phyloP scores from a whole-genome alignment of 495 filamentous ascomycete genomes.

The Aspergillus homomorphus region DNA sequence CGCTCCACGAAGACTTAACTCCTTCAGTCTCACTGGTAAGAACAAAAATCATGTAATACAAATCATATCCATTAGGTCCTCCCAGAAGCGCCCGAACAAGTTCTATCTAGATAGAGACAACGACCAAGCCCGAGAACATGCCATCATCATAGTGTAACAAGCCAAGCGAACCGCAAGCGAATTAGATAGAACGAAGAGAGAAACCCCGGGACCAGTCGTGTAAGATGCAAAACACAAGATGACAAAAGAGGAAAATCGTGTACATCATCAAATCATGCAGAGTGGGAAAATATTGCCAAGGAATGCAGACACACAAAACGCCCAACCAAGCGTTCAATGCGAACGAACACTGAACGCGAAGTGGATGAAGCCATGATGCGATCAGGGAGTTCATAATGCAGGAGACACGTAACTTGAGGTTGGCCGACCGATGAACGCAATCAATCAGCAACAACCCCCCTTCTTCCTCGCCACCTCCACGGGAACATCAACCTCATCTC shows the following conservation, averaged over 20 bases:
- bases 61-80: background rate
- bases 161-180: background rate
- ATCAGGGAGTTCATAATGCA: too few species aligned
- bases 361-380: too few species aligned
- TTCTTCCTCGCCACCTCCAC: constrained; percentile 25
- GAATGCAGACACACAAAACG: background rate
- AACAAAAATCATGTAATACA: too few species aligned
- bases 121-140: background rate
- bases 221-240: background rate
- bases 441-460: constrained; percentile 40
- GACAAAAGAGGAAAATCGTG: background rate
- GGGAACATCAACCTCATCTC: constrained; percentile 33
- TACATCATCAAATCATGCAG: background rate
- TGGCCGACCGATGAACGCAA: too few species aligned
- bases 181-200: too few species aligned
- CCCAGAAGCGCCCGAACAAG: background rate
- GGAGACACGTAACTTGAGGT: too few species aligned
- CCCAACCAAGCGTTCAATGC: background rate
- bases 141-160: background rate
- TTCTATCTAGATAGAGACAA: background rate
- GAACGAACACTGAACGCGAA: background rate
- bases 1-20: too few species aligned
- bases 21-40: too few species aligned
- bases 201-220: background rate
- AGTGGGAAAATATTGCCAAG: background rate